Evolutionary conservation across 345 rosid species (phyloP).

Genomic region (Linum trigynum): DNA sequence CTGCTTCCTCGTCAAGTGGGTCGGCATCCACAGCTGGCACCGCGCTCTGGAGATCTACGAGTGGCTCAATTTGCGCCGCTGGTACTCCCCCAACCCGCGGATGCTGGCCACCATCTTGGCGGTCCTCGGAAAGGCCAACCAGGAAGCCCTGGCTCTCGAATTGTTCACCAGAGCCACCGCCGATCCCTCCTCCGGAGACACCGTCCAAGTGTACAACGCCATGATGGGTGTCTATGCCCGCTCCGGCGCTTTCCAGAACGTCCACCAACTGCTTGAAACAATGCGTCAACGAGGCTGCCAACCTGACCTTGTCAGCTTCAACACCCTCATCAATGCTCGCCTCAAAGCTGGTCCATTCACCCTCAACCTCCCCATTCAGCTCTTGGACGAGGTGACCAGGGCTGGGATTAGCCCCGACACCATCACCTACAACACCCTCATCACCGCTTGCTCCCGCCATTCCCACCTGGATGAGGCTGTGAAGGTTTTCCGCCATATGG

Average conservation of each 20-base stretch:
- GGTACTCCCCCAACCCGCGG: slow-evolving; percentile 78
- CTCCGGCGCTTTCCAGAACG: slow-evolving; percentile 51
- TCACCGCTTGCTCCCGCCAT: slow-evolving; percentile 80
- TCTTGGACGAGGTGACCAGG: slow-evolving; percentile 63
- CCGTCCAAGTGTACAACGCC: slow-evolving; percentile 85
- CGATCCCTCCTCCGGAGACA: slow-evolving; percentile 47
- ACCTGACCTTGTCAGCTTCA: slow-evolving; percentile 93
- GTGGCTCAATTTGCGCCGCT: slow-evolving; percentile 79
- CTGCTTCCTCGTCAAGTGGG: slow-evolving; percentile 75
- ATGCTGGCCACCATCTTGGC: slow-evolving; percentile 81
- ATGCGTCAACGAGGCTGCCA: slow-evolving; percentile 73
- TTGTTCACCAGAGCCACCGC: slow-evolving; percentile 44
- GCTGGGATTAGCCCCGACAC: slow-evolving; percentile 80
- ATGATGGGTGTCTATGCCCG: slow-evolving; percentile 95
- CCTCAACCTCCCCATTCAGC: slow-evolving; percentile 50
- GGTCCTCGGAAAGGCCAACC: slow-evolving; percentile 76
- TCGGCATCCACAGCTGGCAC: slow-evolving; percentile 83
- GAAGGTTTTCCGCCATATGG: slow-evolving; percentile 70
- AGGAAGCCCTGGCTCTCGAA: slow-evolving; percentile 65
- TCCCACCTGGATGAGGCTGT: slow-evolving; percentile 66
- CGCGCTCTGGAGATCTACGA: slow-evolving; percentile 85
- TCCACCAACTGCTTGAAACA: slow-evolving; percentile 57
- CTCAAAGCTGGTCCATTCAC: slow-evolving; percentile 49
- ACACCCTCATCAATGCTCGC: slow-evolving; percentile 83
- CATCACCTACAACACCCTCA: slow-evolving; percentile 83